Conservation (phyloP, 2,329 filamentous ascomycete genomes). For the Monilinia fructigena region DNA sequence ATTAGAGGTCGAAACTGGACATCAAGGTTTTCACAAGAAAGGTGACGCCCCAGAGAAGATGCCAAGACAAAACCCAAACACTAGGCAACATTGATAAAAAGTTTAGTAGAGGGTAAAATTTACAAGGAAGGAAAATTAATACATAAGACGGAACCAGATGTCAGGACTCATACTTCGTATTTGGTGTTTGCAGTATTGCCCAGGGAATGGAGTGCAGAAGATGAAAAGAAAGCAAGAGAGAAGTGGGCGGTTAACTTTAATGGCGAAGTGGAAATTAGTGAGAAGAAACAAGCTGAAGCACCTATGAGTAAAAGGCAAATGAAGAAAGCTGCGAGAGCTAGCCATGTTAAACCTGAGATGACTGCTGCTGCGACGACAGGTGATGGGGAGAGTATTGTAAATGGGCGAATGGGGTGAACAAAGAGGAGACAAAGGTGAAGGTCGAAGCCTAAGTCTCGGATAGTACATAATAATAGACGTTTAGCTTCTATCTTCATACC, state of each 20-base stretch:
- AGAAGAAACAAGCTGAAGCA: constrained; percentile 18
- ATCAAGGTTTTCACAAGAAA: constrained; percentile 59
- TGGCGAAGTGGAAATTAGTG: constrained; percentile 29
- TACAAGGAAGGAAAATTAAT: constrained; percentile 77
- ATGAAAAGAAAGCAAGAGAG: constrained; percentile 67
- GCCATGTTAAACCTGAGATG: background rate
- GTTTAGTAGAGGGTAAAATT: constrained; percentile 48
- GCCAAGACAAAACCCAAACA: constrained; percentile 40
- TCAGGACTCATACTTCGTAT: constrained; percentile 98
- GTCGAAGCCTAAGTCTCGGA: background rate
- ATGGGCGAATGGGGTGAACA: background rate
- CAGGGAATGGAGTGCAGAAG: constrained; percentile 78
- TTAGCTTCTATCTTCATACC: background rate
- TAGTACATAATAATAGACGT: background rate
- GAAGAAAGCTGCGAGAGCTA: constrained; percentile 33
- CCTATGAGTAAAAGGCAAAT: constrained; percentile 33
- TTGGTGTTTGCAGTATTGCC: constrained; percentile 89
- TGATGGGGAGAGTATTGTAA: background rate
- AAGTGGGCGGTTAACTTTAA: constrained; percentile 49
- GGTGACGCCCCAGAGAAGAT: constrained; percentile 31
- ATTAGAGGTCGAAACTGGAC: constrained; percentile 68
- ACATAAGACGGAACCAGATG: constrained; percentile 78
- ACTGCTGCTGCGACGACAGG: background rate
- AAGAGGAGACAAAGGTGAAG: background rate
- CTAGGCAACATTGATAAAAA: constrained; percentile 39